A percentile compares a stretch with the other conserved stretches of the same genome.
Conservation (phyloP, 805 yeast species). For the Scheffersomyces coipomensis region DNA sequence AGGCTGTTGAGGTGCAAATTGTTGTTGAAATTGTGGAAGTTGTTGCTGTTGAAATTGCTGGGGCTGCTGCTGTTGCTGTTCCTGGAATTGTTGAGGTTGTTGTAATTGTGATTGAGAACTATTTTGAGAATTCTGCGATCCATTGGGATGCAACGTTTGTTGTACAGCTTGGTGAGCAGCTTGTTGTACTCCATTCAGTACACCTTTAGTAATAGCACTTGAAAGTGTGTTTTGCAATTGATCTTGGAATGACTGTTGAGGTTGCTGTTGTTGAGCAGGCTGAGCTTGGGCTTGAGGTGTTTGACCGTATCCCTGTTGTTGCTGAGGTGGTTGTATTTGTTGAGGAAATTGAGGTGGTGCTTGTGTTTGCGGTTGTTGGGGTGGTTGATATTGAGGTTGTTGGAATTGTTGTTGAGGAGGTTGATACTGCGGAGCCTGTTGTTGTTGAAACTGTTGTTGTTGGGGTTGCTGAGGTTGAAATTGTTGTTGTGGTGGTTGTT, state of each 20-base stretch:
- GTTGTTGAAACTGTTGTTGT: conserved; percentile 5
- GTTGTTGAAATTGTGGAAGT: conserved; percentile 2
- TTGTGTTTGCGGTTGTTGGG: conserved; percentile 1
- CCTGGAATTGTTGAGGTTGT: conserved; percentile 8
- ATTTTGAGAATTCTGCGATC: conserved; percentile 6
- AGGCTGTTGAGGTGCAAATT: conserved; percentile 5
- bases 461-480: conserved; percentile 4
- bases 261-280: not conserved
- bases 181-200: conserved; percentile 3
- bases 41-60: conserved; percentile 6
- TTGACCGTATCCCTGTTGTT: no score
- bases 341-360: not conserved
- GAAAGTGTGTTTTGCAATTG: conserved; percentile 4
- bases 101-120: conserved; percentile 7
- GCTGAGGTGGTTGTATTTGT: conserved; percentile 1
- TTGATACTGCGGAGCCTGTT: conserved; percentile 3
- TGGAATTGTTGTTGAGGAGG: conserved; percentile 4
- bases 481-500: conserved; percentile 1
- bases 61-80: conserved; percentile 5
- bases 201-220: conserved; percentile 6
- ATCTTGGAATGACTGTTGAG: not conserved
- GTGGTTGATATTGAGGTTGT: conserved; percentile 1
- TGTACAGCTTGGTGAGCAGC: conserved; percentile 5
- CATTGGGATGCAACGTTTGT: conserved; percentile 22
- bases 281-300: conserved; percentile 2